These are phyloP conservation scores for Agastache rugosa DNA, from an alignment of 257 asterid species.

Conservation along the genomic window DNA sequence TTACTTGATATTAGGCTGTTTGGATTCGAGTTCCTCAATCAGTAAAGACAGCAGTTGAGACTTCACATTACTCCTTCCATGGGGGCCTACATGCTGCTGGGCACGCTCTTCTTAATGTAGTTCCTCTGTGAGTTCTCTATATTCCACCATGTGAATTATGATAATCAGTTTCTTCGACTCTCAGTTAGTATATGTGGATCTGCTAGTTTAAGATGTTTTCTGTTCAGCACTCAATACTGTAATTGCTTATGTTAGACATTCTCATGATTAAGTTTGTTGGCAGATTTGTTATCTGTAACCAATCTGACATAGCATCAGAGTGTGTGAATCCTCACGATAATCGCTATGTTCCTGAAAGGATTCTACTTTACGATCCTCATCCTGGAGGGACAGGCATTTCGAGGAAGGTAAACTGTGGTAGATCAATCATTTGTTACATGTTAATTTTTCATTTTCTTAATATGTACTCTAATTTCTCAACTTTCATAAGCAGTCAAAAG, in stretches of 20 bases:
- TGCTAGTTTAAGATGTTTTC: constrained; percentile 25
- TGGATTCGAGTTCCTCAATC: constrained; percentile 93
- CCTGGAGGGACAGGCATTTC: constrained; percentile 99
- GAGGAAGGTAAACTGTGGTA: constrained; percentile 63
- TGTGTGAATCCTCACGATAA: constrained; percentile 85
- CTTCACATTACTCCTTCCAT: constrained; percentile 60
- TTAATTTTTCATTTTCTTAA: neutral
- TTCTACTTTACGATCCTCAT: constrained; percentile 91
- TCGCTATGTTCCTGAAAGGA: constrained; percentile 83
- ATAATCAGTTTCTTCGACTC: constrained; percentile 4
- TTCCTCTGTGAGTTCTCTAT: constrained; percentile 76
- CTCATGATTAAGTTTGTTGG: constrained; percentile 40
- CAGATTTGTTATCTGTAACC: constrained; percentile 85
- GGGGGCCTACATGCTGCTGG: constrained; percentile 98
- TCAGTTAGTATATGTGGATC: constrained; percentile 12
- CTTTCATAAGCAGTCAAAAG: constrained; percentile 13
- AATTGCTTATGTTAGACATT: constrained; percentile 34
- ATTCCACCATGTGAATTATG: constrained; percentile 23
- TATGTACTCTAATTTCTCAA: constrained; percentile 2
- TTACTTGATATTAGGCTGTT: constrained; percentile 70
- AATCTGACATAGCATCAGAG: constrained; percentile 88
- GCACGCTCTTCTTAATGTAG: constrained; percentile 86
- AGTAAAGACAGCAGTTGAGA: constrained; percentile 67
- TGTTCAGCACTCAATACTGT: constrained; percentile 23
- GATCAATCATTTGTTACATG: constrained; percentile 4